These are phyloP conservation scores for Fusarium sp. DNA, from an alignment of 2,329 filamentous ascomycete genomes.

Conservation along the genomic window DNA sequence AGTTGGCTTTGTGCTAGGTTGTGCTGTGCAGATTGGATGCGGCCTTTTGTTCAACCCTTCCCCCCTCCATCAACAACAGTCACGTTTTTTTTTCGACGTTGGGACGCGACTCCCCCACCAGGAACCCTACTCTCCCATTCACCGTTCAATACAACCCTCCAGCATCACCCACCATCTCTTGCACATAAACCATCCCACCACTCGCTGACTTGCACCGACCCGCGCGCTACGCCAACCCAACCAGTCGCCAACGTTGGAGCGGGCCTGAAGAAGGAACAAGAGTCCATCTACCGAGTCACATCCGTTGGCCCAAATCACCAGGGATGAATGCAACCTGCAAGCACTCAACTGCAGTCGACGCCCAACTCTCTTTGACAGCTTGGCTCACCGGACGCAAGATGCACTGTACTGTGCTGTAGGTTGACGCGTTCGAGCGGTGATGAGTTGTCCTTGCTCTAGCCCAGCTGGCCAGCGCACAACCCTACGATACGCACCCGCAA, in stretches of 20 bases:
- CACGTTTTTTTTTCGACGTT: constrained; percentile 20
- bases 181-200: constrained; percentile 19
- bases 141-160: constrained; percentile 30
- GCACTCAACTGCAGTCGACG: constrained; percentile 32
- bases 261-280: constrained; percentile 11
- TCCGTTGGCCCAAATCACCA: constrained; percentile 18
- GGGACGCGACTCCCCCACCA: constrained; percentile 18
- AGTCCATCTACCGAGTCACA: constrained; percentile 28
- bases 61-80: constrained; percentile 1
- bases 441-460: constrained; percentile 37
- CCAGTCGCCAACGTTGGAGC: constrained; percentile 1
- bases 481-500: neutral
- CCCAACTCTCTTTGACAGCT: constrained; percentile 34
- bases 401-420: neutral
- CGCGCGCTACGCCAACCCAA: constrained; percentile 37
- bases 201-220: constrained; percentile 25
- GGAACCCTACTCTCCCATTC: constrained; percentile 26
- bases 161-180: constrained; percentile 12
- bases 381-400: constrained; percentile 29
- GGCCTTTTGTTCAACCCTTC: constrained; percentile 32
- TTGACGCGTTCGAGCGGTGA: constrained; percentile 19
- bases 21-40: constrained; percentile 11
- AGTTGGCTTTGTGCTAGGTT: constrained; percentile 1
- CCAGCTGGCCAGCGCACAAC: constrained; percentile 22
- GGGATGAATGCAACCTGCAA: constrained; percentile 32